Base-by-base conservation (phyloP, 805 yeast genomes). In the Kuraishia cidri region DNA sequence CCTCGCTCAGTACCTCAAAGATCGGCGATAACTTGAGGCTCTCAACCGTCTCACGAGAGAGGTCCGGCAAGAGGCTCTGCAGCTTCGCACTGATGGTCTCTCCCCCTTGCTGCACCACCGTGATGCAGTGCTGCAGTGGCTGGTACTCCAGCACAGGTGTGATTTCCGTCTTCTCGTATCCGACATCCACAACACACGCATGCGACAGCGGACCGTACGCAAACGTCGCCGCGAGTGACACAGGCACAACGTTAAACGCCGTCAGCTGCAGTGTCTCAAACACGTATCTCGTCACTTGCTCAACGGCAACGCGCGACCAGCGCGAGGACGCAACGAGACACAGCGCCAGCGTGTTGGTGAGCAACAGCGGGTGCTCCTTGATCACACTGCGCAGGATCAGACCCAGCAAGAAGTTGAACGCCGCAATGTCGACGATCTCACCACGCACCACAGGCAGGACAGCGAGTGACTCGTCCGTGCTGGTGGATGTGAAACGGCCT, bases 141-240 rank as follows among this genome's bases (percentile, higher is more conserved):
- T 77, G 75, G 46, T 73, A 85, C 40, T 83, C 92, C 20, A 82
- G 55, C n/a, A 90, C 72, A 3, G 95, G 92, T 9, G 78, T 66
- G 16, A 90, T 64, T 50, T 86, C 95, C 3, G 87, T 74, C 43
- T 79, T 72, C 16, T 76, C 72, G 40, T 63, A 61, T 13, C 97
- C 97, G 30, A 90, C 66, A 53, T 90, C 95, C 26, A 90, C 73
- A 12, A 90, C 81, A 24, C 81, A 59, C 1, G 87, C 69, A 39
- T 76, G 81, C 25, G 77, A 69, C 8, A 75, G 58, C 6, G 62
- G 51, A 4, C 85, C 83, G 50, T 79, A 66, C 0, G 96, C 90
- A 54, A 75, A 87, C 12, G 82, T 62, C 2, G 86, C 60, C 5
- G 85, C 81, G 24, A 86, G 57, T 1, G 87, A 63, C 14, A 69